These are phyloP conservation scores for Penicillium verrucosum DNA, from an alignment of 2,329 filamentous ascomycete species.

Conservation along the genomic window DNA sequence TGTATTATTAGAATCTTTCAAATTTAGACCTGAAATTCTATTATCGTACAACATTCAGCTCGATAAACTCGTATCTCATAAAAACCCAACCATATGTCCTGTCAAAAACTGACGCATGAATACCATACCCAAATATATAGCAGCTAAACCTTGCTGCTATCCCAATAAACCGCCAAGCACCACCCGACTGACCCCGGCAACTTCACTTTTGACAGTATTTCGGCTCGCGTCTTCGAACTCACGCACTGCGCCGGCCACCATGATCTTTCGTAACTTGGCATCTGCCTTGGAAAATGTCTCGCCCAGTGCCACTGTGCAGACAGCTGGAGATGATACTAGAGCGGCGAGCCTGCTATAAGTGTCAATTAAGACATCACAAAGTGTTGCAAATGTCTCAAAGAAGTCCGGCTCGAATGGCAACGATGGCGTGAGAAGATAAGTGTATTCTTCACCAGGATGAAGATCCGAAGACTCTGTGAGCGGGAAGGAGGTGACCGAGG, in stretches of 20 bases:
- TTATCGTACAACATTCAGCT: slow-evolving; percentile 11
- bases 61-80: slow-evolving; percentile 1
- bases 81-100: background rate
- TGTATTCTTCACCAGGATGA: slow-evolving; percentile 80
- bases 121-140: background rate
- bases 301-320: slow-evolving; percentile 67
- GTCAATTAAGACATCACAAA: slow-evolving; percentile 94
- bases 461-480: slow-evolving; percentile 58
- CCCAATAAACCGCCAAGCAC: slow-evolving; percentile 81
- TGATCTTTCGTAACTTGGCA: slow-evolving; percentile 77
- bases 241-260: slow-evolving; percentile 79
- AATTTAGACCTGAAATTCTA: slow-evolving; percentile 8
- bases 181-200: slow-evolving; percentile 81
- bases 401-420: slow-evolving; percentile 97
- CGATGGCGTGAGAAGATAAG: slow-evolving; percentile 81
- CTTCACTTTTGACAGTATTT: slow-evolving; percentile 70
- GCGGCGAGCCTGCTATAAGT: slow-evolving; percentile 76
- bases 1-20: slow-evolving; percentile 14
- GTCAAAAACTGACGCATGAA: background rate
- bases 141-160: slow-evolving; percentile 13
- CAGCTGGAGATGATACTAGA: slow-evolving; percentile 70
- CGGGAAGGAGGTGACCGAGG: slow-evolving; percentile 40
- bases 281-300: slow-evolving; percentile 92
- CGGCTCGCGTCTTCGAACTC: slow-evolving; percentile 91
- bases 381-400: slow-evolving; percentile 89